Evolutionary conservation across 140 eudicot genomes (phyloP), one percentile per base, ranked within the genome.

Genomic region (Flaveria floridana): DNA sequence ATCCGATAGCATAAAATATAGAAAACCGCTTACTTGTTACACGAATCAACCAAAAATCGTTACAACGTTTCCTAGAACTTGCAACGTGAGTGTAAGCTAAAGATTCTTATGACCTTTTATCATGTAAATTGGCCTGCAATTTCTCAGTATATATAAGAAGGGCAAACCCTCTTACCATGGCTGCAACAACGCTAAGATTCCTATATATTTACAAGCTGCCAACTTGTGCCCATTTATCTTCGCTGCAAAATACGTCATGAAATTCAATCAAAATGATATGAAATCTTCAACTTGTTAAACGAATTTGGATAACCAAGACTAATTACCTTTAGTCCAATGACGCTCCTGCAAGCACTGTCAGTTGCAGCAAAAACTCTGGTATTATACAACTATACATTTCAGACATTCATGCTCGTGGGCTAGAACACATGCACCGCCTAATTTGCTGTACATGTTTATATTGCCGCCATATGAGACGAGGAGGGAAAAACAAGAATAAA

Each of bases 161-260:
- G 68, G 70, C 20, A 51, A 59, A 46, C 65, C 67, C 20, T 65
- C 50, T 26, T 57, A 66, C 55, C 46, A 50, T 48, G 64, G 61
- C 80, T 46, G 59, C 84, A 80, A 61, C 84, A 80, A 69, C 77
- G 47, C 72, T 61, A 79, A 77, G 25, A 25, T 30, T 52, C 58
- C 77, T 75, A 75, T 58, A 82, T 77, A 77, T 82, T 77, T 77
- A 82, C 85, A 82, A 72, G 80, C 72, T 73, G 59, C 82, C 71
- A 64, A 72, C 76, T 4, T 42, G 72, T 21, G 58, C 79, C 62
- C 71, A 68, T 51, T 66, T 65, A 39, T 59, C 72, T 48, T 68
- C 53, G 44, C 76, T 78, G 79, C 76, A 82, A 41, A 62, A 51
- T 18, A 21, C 47, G 37, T 51, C 48, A 72, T 37, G 28, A 63